These are phyloP conservation scores for Podospora pseudopauciseta DNA, from an alignment of 495 filamentous ascomycete species.

Conservation along the genomic window DNA sequence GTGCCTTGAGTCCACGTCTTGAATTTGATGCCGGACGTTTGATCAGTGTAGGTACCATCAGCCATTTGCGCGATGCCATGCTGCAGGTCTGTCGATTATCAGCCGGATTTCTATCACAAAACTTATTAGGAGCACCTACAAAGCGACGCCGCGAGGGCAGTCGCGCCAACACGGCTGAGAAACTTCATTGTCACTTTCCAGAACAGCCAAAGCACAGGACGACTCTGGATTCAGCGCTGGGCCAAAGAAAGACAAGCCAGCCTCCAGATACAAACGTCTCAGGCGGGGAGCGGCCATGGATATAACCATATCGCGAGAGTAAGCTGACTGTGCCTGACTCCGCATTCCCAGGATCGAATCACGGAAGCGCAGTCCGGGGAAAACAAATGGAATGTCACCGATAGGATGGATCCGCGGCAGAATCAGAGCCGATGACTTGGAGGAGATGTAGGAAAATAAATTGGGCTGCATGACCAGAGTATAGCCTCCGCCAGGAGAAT, in stretches of 20 bases:
- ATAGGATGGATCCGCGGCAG: conserved; percentile 33
- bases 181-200: conserved; percentile 30
- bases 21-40: conserved; percentile 42
- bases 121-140: conserved; percentile 23
- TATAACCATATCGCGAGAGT: conserved; percentile 18
- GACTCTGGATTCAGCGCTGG: conserved; percentile 19
- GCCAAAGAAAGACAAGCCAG: conserved; percentile 20
- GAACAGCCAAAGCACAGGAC: conserved; percentile 17
- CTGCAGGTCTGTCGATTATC: conserved; percentile 24
- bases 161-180: conserved; percentile 25
- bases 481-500: conserved; percentile 28
- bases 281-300: conserved; percentile 8
- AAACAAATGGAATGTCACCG: conserved; percentile 29
- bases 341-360: conserved; percentile 25
- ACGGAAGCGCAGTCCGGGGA: conserved; percentile 30
- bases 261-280: not conserved
- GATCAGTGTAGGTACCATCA: conserved; percentile 36
- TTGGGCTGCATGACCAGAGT: conserved; percentile 29
- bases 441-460: conserved; percentile 24
- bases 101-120: conserved; percentile 6
- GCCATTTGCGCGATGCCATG: conserved; percentile 26
- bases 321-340: conserved; percentile 13
- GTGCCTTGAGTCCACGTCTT: conserved; percentile 34
- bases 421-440: conserved; percentile 24
- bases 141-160: conserved; percentile 29